Conservation (phyloP, 1,284 basidiomycete genomes). For the Trametes polyzona region DNA sequence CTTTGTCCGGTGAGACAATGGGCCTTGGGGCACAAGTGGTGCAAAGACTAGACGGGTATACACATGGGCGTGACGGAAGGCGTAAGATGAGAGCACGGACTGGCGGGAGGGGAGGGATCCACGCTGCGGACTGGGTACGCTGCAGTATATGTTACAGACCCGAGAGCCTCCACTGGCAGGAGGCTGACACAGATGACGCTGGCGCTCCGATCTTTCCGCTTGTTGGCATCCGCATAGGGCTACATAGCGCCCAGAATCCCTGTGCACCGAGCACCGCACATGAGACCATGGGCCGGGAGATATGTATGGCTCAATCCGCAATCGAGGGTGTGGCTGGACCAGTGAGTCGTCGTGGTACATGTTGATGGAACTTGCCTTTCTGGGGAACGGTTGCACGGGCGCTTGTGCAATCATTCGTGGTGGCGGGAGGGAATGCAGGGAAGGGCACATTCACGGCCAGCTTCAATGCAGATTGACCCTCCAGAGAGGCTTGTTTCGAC, state of each 20-base stretch:
- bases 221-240: slow-evolving; percentile 15
- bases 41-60: slow-evolving; percentile 9
- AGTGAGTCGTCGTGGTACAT: background rate
- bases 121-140: slow-evolving; percentile 9
- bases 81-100: slow-evolving; percentile 7
- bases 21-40: slow-evolving; percentile 3
- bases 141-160: slow-evolving; percentile 14
- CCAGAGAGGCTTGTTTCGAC: too few species aligned
- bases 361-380: slow-evolving; percentile 4
- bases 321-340: background rate
- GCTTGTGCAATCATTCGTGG: background rate
- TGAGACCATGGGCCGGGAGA: background rate
- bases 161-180: slow-evolving; percentile 16
- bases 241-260: background rate
- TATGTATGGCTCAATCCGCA: background rate
- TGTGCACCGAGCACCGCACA: background rate
- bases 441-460: background rate
- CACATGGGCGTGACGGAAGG: slow-evolving; percentile 5
- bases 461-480: too few species aligned
- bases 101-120: slow-evolving; percentile 11
- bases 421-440: slow-evolving; percentile 3
- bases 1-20: slow-evolving; percentile 17
- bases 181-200: slow-evolving; percentile 20
- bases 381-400: background rate
- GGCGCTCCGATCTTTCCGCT: slow-evolving; percentile 16